These are phyloP conservation scores for Lepidium aucheri DNA, from an alignment of 345 rosid genomes.

Conservation along the genomic window DNA sequence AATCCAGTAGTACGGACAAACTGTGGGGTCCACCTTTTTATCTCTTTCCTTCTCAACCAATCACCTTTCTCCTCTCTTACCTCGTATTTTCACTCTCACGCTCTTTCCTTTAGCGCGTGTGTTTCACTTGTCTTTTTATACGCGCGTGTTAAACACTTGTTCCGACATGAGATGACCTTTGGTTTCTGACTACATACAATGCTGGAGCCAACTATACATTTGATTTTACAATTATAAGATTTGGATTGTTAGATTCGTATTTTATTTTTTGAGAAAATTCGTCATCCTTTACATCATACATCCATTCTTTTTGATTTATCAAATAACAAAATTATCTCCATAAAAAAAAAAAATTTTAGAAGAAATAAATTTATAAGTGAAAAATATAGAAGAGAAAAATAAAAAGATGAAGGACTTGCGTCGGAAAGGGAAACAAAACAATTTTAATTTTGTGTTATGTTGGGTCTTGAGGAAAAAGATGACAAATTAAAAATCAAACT, in stretches of 20 bases:
- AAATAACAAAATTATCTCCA: not conserved
- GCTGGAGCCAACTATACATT: constrained; percentile 41
- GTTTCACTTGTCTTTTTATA: not conserved
- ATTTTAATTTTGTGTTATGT: constrained; percentile 13
- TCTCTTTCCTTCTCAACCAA: constrained; percentile 35
- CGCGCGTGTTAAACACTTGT: constrained; percentile 2
- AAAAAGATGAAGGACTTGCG: constrained; percentile 3
- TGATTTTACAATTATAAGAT: constrained; percentile 19
- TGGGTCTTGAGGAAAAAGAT: constrained; percentile 6
- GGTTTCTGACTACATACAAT: constrained; percentile 28
- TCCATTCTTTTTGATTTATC: not conserved
- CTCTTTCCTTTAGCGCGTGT: constrained; percentile 19
- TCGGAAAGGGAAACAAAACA: constrained; percentile 26
- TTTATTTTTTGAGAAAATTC: constrained; percentile 12
- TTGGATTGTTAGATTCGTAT: constrained; percentile 46
- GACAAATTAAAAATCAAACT: not conserved
- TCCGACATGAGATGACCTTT: constrained; percentile 13
- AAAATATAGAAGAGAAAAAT: not conserved
- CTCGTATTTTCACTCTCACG: constrained; percentile 34
- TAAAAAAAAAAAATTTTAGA: not conserved
- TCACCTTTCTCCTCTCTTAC: constrained; percentile 26
- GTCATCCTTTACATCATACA: constrained; percentile 43
- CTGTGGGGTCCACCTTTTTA: constrained; percentile 51
- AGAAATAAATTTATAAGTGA: not conserved
- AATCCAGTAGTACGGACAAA: constrained; percentile 80